Percentiles rank a stretch among this genome's conserved stretches.
These are phyloP conservation scores for Gnomoniopsis sp. DNA, from an alignment of 2,329 filamentous ascomycete species.

Conservation along the genomic window DNA sequence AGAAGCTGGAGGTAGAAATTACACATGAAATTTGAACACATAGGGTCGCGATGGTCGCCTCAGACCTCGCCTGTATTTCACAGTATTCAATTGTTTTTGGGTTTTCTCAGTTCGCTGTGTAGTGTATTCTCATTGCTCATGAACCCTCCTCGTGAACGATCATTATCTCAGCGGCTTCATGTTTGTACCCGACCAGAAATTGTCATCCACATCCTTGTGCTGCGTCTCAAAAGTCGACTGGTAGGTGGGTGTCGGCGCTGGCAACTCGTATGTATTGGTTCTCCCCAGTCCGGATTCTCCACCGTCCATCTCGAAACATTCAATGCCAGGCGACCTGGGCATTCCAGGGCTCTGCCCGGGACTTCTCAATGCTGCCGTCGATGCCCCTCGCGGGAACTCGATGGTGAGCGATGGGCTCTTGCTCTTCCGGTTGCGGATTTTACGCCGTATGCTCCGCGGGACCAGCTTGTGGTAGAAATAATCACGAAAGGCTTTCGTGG, in stretches of 20 bases:
- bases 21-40: background rate
- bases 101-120: background rate
- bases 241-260: background rate
- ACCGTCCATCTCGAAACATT: slow-evolving; percentile 10
- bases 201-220: background rate
- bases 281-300: background rate
- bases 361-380: background rate
- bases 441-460: slow-evolving; percentile 18
- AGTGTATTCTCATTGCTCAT: slow-evolving; percentile 2
- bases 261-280: background rate
- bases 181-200: background rate
- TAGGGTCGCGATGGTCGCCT: background rate
- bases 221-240: background rate
- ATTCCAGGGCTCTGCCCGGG: background rate
- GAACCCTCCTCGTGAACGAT: background rate
- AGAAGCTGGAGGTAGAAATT: background rate
- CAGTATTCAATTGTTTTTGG: background rate
- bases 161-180: slow-evolving; percentile 1
- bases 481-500: slow-evolving; percentile 33
- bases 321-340: background rate
- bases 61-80: background rate
- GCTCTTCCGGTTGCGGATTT: background rate
- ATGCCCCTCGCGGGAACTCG: background rate
- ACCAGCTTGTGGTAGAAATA: slow-evolving; percentile 24
- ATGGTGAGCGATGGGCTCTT: background rate